Evolutionary conservation across 2,329 filamentous ascomycete species (phyloP).

Genomic region (Aaosphaeria arxii): DNA sequence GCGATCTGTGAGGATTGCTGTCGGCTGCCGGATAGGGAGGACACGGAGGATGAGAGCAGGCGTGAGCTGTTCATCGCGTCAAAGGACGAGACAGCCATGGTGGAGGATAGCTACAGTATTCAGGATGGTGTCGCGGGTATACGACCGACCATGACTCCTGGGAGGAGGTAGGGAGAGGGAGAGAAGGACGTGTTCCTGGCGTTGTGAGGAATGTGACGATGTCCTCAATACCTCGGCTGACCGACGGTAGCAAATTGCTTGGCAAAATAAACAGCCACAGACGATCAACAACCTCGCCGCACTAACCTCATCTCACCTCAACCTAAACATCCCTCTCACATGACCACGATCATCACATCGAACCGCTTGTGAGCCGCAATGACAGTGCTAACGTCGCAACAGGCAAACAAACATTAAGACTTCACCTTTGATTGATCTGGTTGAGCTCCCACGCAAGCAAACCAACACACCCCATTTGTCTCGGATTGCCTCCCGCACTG

Average conservation of each 20-base stretch:
- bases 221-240: constrained; percentile 10
- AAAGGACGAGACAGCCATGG: constrained; percentile 48
- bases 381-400: too few relatives aligned
- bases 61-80: constrained; percentile 53
- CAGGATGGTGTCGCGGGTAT: constrained; percentile 1
- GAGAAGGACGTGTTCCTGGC: not conserved
- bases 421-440: too few relatives aligned
- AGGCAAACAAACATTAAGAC: too few relatives aligned
- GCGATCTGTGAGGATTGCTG: constrained; percentile 72
- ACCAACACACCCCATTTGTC: too few relatives aligned
- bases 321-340: too few relatives aligned
- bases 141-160: constrained; percentile 8
- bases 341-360: too few relatives aligned
- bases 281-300: not conserved
- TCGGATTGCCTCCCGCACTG: too few relatives aligned
- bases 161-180: constrained; percentile 1
- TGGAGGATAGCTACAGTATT: constrained; percentile 3
- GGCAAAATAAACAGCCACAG: not conserved
- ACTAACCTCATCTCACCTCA: not conserved
- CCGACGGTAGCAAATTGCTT: not conserved
- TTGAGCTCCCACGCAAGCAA: too few relatives aligned
- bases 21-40: constrained; percentile 65
- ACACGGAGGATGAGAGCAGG: constrained; percentile 64
- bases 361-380: too few relatives aligned
- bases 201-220: constrained; percentile 14